Conservation (phyloP, 257 asterid species). For the Solanum bukasovii region DNA sequence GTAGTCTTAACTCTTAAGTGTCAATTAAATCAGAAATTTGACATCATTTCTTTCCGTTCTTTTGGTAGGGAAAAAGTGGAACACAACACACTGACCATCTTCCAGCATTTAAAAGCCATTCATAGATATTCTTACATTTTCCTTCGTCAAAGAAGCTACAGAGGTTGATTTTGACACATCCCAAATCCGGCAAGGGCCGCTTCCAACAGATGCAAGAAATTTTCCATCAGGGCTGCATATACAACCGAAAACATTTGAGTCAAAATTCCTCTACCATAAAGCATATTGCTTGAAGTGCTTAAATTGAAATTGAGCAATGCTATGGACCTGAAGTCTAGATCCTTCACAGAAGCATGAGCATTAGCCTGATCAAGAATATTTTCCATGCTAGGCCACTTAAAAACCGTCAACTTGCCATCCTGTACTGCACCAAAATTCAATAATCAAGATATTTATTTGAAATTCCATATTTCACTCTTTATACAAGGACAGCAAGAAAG, state of each 20-base stretch:
- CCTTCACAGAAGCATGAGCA: conserved; percentile 74
- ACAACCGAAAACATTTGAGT: conserved; percentile 12
- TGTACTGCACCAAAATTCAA: conserved; percentile 41
- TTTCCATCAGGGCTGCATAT: conserved; percentile 75
- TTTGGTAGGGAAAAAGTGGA: neutral
- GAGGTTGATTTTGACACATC: conserved; percentile 41
- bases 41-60: neutral
- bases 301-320: neutral
- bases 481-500: neutral
- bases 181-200: conserved; percentile 90
- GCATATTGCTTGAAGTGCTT: neutral
- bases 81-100: neutral
- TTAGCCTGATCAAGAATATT: conserved; percentile 43
- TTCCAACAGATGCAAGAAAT: conserved; percentile 80
- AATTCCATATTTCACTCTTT: neutral
- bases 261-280: neutral
- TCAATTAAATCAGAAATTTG: neutral
- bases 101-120: neutral
- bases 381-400: conserved; percentile 88
- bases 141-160: conserved; percentile 57
- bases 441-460: conserved; percentile 8
- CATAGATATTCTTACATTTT: conserved; percentile 38
- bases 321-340: conserved; percentile 79
- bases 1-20: neutral
- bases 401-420: conserved; percentile 94